Evolutionary conservation across 1,284 basidiomycete species (phyloP).

Genomic region (Chalciporus sp.): DNA sequence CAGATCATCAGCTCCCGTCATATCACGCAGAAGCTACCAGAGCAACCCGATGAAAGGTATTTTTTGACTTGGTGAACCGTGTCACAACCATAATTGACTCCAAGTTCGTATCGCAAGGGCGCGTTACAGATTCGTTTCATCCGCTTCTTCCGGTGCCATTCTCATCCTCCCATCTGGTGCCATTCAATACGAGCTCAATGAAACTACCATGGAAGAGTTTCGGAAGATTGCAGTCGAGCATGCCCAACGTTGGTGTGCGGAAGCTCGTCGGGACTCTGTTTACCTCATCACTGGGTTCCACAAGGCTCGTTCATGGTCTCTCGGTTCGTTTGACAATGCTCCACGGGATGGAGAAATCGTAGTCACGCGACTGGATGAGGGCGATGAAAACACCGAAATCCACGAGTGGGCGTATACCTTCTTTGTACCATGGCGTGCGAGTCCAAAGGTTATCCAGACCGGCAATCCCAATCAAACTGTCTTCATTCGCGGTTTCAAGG

Average conservation of each 20-base stretch:
- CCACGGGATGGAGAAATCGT: background rate
- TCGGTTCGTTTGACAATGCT: constrained; percentile 6
- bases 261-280: constrained; percentile 1
- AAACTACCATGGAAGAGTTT: background rate
- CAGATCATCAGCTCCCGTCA: too few relatives aligned
- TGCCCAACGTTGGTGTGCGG: background rate
- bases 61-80: too few relatives aligned
- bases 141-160: constrained; percentile 2
- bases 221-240: background rate
- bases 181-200: background rate
- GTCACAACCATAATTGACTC: too few relatives aligned
- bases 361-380: too few relatives aligned
- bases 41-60: too few relatives aligned
- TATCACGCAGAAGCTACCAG: too few relatives aligned
- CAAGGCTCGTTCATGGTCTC: constrained; percentile 12
- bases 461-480: constrained; percentile 3
- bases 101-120: too few relatives aligned
- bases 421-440: background rate
- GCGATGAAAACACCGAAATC: background rate
- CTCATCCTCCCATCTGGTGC: constrained; percentile 14
- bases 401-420: background rate
- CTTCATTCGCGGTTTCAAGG: constrained; percentile 13
- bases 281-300: constrained; percentile 14
- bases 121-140: too few relatives aligned
- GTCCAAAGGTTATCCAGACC: background rate